These are phyloP conservation scores for Penicillium hesseltinei DNA, from an alignment of 2,329 filamentous ascomycete species.

Conservation along the genomic window DNA sequence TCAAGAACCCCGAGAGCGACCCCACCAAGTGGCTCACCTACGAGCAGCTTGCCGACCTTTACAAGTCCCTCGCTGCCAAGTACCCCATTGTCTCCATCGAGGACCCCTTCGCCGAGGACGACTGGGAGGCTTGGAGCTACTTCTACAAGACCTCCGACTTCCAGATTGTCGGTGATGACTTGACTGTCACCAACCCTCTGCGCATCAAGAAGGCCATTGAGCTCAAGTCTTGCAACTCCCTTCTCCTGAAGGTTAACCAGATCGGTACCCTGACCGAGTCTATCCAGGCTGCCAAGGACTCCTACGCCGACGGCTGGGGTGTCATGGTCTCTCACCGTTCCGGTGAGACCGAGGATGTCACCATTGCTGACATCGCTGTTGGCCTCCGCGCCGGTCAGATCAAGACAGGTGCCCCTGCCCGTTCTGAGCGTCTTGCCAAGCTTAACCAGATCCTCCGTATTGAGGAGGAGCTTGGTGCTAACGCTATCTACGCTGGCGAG, in stretches of 20 bases:
- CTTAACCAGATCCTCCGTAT: slow-evolving; percentile 99
- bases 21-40: slow-evolving; percentile 97
- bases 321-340: slow-evolving; percentile 99
- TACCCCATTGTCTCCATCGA: slow-evolving; percentile 99
- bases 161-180: slow-evolving; percentile 97
- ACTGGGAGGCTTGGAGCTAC: slow-evolving; percentile 99
- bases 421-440: slow-evolving; percentile 98
- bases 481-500: slow-evolving; percentile 85
- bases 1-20: slow-evolving; percentile 99
- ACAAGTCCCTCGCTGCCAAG: slow-evolving; percentile 83
- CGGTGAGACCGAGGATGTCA: slow-evolving; percentile 99
- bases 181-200: slow-evolving; percentile 98
- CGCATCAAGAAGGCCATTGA: slow-evolving; percentile 99
- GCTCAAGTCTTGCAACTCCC: slow-evolving; percentile 96
- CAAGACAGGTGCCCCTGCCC: slow-evolving; percentile 95
- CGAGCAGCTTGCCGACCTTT: slow-evolving; percentile 90
- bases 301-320: slow-evolving; percentile 91
- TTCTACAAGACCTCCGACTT: slow-evolving; percentile 99
- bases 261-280: slow-evolving; percentile 98
- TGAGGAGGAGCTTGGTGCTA: slow-evolving; percentile 94
- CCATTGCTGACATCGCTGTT: slow-evolving; percentile 96
- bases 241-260: slow-evolving; percentile 99
- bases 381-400: slow-evolving; percentile 96
- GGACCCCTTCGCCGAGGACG: slow-evolving; percentile 98
- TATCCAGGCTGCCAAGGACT: slow-evolving; percentile 98